Evolutionary conservation across 371 early-diverging fungal genomes (phyloP), one percentile per base, ranked within the genome.

Genomic region (Mortierella sp.): DNA sequence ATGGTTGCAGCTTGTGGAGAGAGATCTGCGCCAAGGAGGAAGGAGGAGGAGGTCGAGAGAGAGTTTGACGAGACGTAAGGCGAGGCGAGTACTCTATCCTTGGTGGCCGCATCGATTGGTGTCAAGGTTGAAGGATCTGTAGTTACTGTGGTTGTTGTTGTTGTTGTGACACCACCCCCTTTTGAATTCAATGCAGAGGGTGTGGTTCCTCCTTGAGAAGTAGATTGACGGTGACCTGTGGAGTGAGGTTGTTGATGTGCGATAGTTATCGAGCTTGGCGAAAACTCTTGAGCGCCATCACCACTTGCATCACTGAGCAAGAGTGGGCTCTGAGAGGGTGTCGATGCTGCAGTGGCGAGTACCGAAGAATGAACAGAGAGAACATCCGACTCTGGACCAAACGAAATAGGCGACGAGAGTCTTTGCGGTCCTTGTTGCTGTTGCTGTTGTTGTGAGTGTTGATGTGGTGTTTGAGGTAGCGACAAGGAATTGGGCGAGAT

Each of bases 51-150:
- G 5, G n/a, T 57, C 3, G 80, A 73, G 48, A 59, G 61, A 4
- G 77, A 77, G 11, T 13, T 51, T 13, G 79, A 79, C 31, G 79
- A 73, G 24, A 69, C 71, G 24, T 54, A 76, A 1, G 76, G 67
- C 0, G 76, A 76, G 3, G 76, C 73, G 26, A 79, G 59, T 61
- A 79, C 46, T 57, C 72, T 16, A 3, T 61, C 31, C 21, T 61
- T 78, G 10, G 24, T 24, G 31, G 69, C 31, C 5, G 75, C 69
- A 16, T 78, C 78, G 6, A 74, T 77, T 57, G 11, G 59, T 31
- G 82, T 75, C 2, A 61, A 8, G 13, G 78, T 72, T 3, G 82
- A 75, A 1, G 73, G 44, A 50, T 71, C 28, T 50, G 61, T 34
- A 37, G 64, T 21, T 37, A 2, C 14, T 37, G 37, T 37, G 2